phyloP scores from a whole-genome alignment of 495 filamentous ascomycete genomes.

The Chaetomidium leptoderma region DNA sequence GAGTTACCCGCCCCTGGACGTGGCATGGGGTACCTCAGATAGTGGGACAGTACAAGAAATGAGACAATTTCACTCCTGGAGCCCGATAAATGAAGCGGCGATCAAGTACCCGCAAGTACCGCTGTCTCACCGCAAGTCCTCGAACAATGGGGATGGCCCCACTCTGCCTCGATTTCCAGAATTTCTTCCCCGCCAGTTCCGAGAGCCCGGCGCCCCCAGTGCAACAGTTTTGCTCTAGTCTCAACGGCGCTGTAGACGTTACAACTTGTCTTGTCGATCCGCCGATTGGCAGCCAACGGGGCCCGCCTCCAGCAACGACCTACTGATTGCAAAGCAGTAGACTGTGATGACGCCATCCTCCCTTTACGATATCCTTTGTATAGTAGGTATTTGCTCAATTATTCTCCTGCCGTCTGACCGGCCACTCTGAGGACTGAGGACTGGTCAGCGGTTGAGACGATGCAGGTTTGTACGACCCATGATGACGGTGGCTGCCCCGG shows the following conservation, averaged over 20 bases:
- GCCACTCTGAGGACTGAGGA: no score
- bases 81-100: neutral
- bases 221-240: neutral
- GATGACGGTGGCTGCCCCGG: no score
- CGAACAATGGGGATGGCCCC: neutral
- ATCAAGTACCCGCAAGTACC: slow-evolving; percentile 9
- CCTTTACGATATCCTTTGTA: neutral
- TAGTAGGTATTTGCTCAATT: neutral
- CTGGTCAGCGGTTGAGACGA: no score
- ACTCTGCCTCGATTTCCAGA: slow-evolving; percentile 10
- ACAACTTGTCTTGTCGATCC: neutral
- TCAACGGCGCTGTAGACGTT: neutral
- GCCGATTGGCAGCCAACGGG: neutral
- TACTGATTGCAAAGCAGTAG: neutral
- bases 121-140: slow-evolving; percentile 13
- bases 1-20: slow-evolving; percentile 9
- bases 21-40: slow-evolving; percentile 12
- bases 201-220: neutral
- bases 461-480: no score
- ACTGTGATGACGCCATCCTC: neutral
- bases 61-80: neutral
- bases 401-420: no score
- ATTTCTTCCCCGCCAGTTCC: slow-evolving; percentile 14
- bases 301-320: neutral
- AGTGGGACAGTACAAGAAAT: slow-evolving; percentile 1